These are phyloP conservation scores for Fusarium phyllophilum DNA, from an alignment of 2,329 filamentous ascomycete genomes.

Conservation along the genomic window DNA sequence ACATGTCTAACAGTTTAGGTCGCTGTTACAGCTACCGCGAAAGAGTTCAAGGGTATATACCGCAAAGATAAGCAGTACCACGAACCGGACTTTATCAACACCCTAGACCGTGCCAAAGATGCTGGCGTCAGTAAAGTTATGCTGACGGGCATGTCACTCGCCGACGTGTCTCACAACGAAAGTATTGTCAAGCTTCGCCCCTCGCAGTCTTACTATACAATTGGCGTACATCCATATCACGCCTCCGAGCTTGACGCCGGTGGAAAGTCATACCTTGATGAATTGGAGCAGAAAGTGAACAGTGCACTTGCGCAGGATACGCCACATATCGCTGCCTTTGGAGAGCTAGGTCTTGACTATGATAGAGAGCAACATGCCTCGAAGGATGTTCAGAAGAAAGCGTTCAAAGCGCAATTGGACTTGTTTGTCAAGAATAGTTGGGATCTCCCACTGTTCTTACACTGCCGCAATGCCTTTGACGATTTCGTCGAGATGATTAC, in stretches of 20 bases:
- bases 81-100: conserved; percentile 54
- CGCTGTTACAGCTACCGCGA: conserved; percentile 52
- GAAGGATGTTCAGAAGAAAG: conserved; percentile 46
- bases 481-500: conserved; percentile 49
- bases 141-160: conserved; percentile 52
- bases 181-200: conserved; percentile 45
- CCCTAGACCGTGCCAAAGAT: conserved; percentile 54
- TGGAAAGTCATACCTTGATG: conserved; percentile 36
- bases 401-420: conserved; percentile 41
- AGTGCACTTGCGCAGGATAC: conserved; percentile 38
- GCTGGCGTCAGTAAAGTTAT: conserved; percentile 56
- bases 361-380: conserved; percentile 56
- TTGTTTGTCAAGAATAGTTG: conserved; percentile 40
- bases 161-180: conserved; percentile 44
- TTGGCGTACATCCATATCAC: conserved; percentile 63
- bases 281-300: conserved; percentile 40
- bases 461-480: conserved; percentile 43
- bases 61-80: conserved; percentile 60
- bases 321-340: conserved; percentile 55
- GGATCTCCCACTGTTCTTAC: conserved; percentile 41
- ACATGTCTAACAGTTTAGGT: conserved; percentile 40
- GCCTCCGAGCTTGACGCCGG: conserved; percentile 54
- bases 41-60: conserved; percentile 62
- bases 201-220: conserved; percentile 54
- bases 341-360: conserved; percentile 62